Evolutionary conservation across 1,284 basidiomycete species (phyloP).

Genomic region (Ustilago cynodontis): DNA sequence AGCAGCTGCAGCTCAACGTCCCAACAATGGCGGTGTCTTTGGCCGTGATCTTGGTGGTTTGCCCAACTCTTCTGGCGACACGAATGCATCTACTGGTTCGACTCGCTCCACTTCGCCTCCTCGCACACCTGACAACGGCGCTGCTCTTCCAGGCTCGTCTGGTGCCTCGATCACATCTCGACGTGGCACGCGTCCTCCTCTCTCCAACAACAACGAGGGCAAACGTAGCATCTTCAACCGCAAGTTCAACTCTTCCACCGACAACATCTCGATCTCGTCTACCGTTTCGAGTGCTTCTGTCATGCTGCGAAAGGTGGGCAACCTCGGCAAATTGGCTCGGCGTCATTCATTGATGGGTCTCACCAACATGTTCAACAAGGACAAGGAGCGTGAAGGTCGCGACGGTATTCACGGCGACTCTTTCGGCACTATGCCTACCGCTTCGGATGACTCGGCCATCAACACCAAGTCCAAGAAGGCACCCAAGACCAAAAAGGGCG

Average conservation of each 20-base stretch:
- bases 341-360: slow-evolving; percentile 90
- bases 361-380: slow-evolving; percentile 79
- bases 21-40: slow-evolving; percentile 15
- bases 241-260: slow-evolving; percentile 90
- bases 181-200: slow-evolving; percentile 57
- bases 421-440: slow-evolving; percentile 72
- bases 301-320: slow-evolving; percentile 96
- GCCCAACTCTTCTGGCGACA: slow-evolving; percentile 56
- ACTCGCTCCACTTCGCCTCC: slow-evolving; percentile 63
- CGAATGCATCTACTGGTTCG: slow-evolving; percentile 62
- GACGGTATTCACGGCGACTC: slow-evolving; percentile 73
- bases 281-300: slow-evolving; percentile 95
- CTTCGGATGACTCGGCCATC: slow-evolving; percentile 70
- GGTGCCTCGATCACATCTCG: slow-evolving; percentile 64
- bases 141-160: slow-evolving; percentile 49
- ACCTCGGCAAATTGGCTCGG: slow-evolving; percentile 89
- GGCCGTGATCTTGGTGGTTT: slow-evolving; percentile 41
- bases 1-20: slow-evolving; percentile 22
- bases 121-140: slow-evolving; percentile 60
- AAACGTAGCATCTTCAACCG: slow-evolving; percentile 83
- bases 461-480: slow-evolving; percentile 68
- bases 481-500: slow-evolving; percentile 74
- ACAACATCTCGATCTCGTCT: slow-evolving; percentile 97
- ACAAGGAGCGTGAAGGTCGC: slow-evolving; percentile 78
- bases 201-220: slow-evolving; percentile 51